phyloP scores from a whole-genome alignment of 2,329 filamentous ascomycete genomes.

The Onygenales sp. region DNA sequence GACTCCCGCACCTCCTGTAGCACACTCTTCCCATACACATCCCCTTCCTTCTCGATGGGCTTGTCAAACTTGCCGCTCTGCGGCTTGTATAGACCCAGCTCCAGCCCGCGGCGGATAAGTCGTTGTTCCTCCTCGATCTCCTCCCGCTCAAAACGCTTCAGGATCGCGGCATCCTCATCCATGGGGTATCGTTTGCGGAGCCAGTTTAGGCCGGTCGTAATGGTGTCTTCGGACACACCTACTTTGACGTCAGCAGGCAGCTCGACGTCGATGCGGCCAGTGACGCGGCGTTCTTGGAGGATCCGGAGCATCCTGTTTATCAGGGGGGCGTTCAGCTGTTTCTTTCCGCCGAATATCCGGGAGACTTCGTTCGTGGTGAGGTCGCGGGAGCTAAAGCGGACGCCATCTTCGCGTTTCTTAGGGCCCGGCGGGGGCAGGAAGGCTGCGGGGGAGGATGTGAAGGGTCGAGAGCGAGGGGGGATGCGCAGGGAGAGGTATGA shows the following conservation, averaged over 20 bases:
- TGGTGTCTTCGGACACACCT: conserved; percentile 21
- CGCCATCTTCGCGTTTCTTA: conserved; percentile 18
- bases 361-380: conserved; percentile 17
- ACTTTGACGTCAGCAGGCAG: conserved; percentile 30
- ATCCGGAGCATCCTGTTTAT: conserved; percentile 30
- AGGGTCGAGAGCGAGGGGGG: neutral
- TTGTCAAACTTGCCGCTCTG: conserved; percentile 36
- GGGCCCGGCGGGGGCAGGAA: neutral
- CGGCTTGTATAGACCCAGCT: conserved; percentile 32
- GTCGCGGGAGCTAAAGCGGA: conserved; percentile 19
- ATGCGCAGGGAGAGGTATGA: neutral
- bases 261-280: conserved; percentile 36
- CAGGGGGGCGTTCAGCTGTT: conserved; percentile 19
- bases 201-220: conserved; percentile 31
- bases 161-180: conserved; percentile 41
- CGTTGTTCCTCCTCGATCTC: conserved; percentile 28
- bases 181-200: conserved; percentile 33
- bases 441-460: conserved; percentile 2
- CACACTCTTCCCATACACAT: conserved; percentile 34
- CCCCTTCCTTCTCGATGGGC: conserved; percentile 30
- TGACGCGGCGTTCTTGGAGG: conserved; percentile 34
- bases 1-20: conserved; percentile 28
- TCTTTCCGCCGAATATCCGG: conserved; percentile 25
- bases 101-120: conserved; percentile 27
- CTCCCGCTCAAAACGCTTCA: conserved; percentile 33